A percentile compares a stretch with the other conserved stretches of the same genome.
Evolutionary conservation across 345 rosid genomes (phyloP).

Genomic region (Sonneratia alba): DNA sequence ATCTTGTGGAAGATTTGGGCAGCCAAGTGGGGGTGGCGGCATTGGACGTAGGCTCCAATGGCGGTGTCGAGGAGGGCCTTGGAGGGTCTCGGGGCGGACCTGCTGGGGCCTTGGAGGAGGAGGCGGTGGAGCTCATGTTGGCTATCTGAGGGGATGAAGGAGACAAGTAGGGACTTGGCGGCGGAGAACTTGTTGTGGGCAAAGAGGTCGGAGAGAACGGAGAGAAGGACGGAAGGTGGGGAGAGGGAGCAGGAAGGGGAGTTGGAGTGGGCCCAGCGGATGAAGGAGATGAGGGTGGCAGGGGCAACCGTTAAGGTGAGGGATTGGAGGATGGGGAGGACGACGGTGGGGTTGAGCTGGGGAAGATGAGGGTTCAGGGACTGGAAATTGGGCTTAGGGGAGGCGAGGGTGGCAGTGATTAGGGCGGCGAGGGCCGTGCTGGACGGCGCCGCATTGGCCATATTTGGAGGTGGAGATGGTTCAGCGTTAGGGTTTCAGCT

Average conservation of each 20-base stretch:
- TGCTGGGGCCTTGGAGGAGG: constrained; percentile 28
- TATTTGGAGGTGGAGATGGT: background rate
- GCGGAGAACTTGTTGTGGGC: constrained; percentile 45
- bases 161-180: constrained; percentile 50
- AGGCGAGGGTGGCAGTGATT: constrained; percentile 33
- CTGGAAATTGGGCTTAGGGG: constrained; percentile 24
- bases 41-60: constrained; percentile 47
- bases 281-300: constrained; percentile 49
- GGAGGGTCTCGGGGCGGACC: constrained; percentile 17
- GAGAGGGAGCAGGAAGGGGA: constrained; percentile 42
- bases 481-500: background rate
- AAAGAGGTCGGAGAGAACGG: constrained; percentile 50
- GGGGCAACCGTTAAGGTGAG: constrained; percentile 32
- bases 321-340: constrained; percentile 45
- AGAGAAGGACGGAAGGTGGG: constrained; percentile 32
- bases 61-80: constrained; percentile 50
- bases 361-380: constrained; percentile 40
- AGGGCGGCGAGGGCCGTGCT: constrained; percentile 9
- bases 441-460: constrained; percentile 3
- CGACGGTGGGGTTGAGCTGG: constrained; percentile 40
- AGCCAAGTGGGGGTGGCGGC: constrained; percentile 57
- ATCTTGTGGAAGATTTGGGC: constrained; percentile 54
- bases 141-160: constrained; percentile 49
- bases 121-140: constrained; percentile 35
- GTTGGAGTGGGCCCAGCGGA: constrained; percentile 42